A percentile compares a stretch with the other conserved stretches of the same genome.
Conservation (phyloP, 495 filamentous ascomycete genomes). For the Amorphotheca resinae region DNA sequence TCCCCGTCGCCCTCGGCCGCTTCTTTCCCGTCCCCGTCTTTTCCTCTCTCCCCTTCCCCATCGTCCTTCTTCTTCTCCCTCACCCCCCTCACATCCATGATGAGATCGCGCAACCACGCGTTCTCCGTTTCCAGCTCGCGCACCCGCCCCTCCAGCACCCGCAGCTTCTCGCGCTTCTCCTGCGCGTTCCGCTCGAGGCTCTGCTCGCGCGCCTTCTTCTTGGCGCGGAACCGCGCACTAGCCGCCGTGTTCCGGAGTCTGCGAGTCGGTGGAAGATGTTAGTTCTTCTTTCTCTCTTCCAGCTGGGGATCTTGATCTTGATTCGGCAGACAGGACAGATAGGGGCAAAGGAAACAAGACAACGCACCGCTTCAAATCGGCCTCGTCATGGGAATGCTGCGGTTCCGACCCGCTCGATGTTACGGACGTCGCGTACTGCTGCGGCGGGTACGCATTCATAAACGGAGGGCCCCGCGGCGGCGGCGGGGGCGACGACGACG, state of each 20-base stretch:
- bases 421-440: not conserved
- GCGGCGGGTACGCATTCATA: too few species aligned
- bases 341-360: not conserved
- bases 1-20: not conserved
- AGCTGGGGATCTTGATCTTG: too few species aligned
- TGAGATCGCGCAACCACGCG: constrained; percentile 81
- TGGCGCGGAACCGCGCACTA: constrained; percentile 85
- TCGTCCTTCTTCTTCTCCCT: not conserved
- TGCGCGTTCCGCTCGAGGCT: constrained; percentile 76
- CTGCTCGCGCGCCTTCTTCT: constrained; percentile 97
- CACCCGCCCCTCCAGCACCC: constrained; percentile 65
- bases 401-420: not conserved
- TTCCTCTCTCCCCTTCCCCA: not conserved
- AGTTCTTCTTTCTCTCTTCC: too few species aligned
- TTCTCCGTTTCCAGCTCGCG: constrained; percentile 87
- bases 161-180: constrained; percentile 66
- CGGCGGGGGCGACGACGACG: too few species aligned
- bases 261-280: too few species aligned
- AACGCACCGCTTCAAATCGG: not conserved
- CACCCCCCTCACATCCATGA: constrained; percentile 64
- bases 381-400: not conserved
- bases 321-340: not conserved
- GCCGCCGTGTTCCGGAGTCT: constrained; percentile 75
- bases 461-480: too few species aligned
- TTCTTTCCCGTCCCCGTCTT: constrained; percentile 1